A percentile compares a stretch with the other conserved stretches of the same genome.
These are phyloP conservation scores for Scutellaria minor DNA, from an alignment of 257 asterid species.

Conservation along the genomic window DNA sequence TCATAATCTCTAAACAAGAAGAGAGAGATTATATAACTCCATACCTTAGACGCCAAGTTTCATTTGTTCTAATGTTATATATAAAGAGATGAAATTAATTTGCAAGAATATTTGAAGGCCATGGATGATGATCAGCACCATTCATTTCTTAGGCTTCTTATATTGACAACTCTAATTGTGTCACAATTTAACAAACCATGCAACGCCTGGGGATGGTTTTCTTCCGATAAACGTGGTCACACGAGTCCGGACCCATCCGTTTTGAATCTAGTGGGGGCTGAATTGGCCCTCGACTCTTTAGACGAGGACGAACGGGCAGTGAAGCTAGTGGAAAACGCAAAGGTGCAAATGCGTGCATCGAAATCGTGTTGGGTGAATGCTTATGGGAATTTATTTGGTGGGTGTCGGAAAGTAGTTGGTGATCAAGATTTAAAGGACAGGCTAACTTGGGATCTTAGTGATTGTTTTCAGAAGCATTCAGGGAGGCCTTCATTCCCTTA, in stretches of 20 bases:
- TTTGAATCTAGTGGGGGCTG: slow-evolving; percentile 39
- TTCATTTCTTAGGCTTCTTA: neutral
- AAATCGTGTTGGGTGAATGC: slow-evolving; percentile 63
- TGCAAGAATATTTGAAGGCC: neutral
- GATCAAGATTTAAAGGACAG: slow-evolving; percentile 58
- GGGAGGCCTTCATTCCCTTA: slow-evolving; percentile 55
- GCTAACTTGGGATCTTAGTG: slow-evolving; percentile 69
- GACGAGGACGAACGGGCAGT: slow-evolving; percentile 43
- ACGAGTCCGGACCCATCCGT: neutral
- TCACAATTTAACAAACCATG: slow-evolving; percentile 39
- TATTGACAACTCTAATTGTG: slow-evolving; percentile 32
- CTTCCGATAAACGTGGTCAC: slow-evolving; percentile 19
- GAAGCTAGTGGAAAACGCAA: slow-evolving; percentile 43
- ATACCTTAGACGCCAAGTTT: slow-evolving; percentile 32
- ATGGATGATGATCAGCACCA: neutral
- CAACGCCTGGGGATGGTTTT: slow-evolving; percentile 43
- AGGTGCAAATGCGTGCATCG: slow-evolving; percentile 39
- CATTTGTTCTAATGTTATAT: neutral
- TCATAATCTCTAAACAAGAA: too few relatives aligned
- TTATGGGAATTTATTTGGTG: slow-evolving; percentile 47
- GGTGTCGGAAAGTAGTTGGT: slow-evolving; percentile 52
- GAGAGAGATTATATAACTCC: neutral
- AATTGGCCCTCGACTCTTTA: slow-evolving; percentile 57
- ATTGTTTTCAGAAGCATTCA: slow-evolving; percentile 59
- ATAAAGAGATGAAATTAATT: neutral